Evolutionary conservation across 163 green algal genomes (phyloP).

Genomic region (Coccomyxa subellipsoidea): DNA sequence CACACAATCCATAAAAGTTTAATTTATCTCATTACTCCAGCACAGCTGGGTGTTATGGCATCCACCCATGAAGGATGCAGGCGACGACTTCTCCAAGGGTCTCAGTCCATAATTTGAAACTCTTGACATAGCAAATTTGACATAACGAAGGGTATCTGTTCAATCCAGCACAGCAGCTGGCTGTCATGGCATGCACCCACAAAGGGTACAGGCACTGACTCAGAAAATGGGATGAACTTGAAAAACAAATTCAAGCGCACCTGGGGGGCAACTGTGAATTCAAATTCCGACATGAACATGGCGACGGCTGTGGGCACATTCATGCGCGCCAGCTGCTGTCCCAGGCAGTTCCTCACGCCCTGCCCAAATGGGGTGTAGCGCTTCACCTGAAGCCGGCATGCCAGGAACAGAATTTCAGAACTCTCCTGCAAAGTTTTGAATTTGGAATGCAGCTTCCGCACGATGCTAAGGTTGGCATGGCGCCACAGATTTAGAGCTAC

Average conservation of each 20-base stretch:
- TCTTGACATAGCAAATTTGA: not conserved
- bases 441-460: too few species aligned
- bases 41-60: too few species aligned
- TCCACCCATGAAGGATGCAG: not conserved
- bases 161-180: too few species aligned
- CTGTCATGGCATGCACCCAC: too few species aligned
- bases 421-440: not conserved
- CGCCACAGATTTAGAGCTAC: too few species aligned
- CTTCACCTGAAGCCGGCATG: not conserved
- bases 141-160: too few species aligned
- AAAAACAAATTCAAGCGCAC: not conserved
- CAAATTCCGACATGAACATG: not conserved
- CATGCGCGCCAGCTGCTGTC: constrained; percentile 8
- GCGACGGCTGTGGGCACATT: constrained; percentile 9
- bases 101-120: not conserved
- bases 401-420: not conserved
- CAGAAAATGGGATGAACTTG: too few species aligned
- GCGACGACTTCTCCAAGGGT: not conserved
- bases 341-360: constrained; percentile 9
- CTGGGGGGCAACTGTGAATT: not conserved
- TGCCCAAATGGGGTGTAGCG: not conserved
- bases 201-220: too few species aligned
- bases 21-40: too few species aligned
- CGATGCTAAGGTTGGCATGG: too few species aligned
- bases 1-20: not conserved